These are phyloP conservation scores for Dactylellina parvicollis DNA, from an alignment of 2,329 filamentous ascomycete species.

Conservation along the genomic window DNA sequence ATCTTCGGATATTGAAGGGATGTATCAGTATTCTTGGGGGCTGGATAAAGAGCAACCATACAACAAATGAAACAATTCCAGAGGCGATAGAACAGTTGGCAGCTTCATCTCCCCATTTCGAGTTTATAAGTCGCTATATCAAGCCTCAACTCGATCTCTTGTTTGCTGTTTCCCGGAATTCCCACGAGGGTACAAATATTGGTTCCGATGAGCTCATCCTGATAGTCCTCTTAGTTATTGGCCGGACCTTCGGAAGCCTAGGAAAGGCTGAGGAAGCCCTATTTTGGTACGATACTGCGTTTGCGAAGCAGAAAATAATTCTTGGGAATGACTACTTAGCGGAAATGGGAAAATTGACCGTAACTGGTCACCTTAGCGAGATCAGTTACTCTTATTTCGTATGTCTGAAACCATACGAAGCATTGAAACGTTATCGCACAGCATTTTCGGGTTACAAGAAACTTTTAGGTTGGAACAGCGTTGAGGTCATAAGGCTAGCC, in stretches of 20 bases:
- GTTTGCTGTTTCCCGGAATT: background rate
- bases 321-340: background rate
- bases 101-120: background rate
- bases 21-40: background rate
- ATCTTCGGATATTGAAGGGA: background rate
- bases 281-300: constrained; percentile 10
- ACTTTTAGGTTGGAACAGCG: background rate
- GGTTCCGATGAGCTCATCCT: background rate
- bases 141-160: constrained; percentile 1
- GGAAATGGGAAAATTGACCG: background rate
- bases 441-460: background rate
- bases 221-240: background rate
- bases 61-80: background rate
- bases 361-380: background rate
- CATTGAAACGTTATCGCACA: background rate
- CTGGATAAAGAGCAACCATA: background rate
- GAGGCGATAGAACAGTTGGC: background rate
- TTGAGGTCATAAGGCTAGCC: background rate
- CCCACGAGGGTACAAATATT: background rate
- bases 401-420: background rate
- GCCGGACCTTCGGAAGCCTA: background rate
- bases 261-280: background rate
- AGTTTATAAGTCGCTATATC: background rate
- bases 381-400: too few relatives aligned
- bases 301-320: background rate